phyloP scores from a whole-genome alignment of 192 early-diverging fungal genomes.

The Umbelopsis isabellina region DNA sequence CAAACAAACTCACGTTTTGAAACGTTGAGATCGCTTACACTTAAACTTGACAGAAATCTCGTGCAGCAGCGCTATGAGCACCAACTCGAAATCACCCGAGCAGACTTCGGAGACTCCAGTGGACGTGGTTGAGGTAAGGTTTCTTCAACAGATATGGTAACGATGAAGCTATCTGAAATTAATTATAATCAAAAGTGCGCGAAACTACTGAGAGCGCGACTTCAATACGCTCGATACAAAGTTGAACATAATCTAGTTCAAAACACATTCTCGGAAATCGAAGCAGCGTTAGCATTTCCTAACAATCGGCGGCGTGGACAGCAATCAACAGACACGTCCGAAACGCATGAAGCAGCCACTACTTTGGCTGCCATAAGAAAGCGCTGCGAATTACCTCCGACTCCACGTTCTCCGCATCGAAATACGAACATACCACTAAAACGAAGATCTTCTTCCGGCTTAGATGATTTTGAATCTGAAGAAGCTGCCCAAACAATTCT shows the following conservation, averaged over 20 bases:
- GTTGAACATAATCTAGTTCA: slow-evolving; percentile 7
- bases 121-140: neutral
- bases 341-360: slow-evolving; percentile 1
- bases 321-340: neutral
- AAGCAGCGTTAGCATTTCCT: slow-evolving; percentile 13
- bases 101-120: neutral
- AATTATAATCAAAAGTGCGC: neutral
- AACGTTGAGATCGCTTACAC: too few relatives aligned
- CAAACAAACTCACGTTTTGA: too few relatives aligned
- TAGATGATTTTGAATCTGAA: slow-evolving; percentile 16
- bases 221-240: slow-evolving; percentile 15
- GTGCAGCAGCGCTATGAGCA: neutral
- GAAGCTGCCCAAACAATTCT: slow-evolving; percentile 14
- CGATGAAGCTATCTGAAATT: neutral
- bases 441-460: neutral
- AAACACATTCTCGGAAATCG: slow-evolving; percentile 20
- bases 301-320: neutral
- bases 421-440: slow-evolving; percentile 8
- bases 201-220: slow-evolving; percentile 1
- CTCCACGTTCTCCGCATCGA: slow-evolving; percentile 11
- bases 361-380: slow-evolving; percentile 11
- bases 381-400: slow-evolving; percentile 10
- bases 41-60: too few relatives aligned
- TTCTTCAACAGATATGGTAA: neutral
- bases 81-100: neutral